Evolutionary conservation across 441 rosid species (phyloP).

Genomic region (Populus tomentosa): DNA sequence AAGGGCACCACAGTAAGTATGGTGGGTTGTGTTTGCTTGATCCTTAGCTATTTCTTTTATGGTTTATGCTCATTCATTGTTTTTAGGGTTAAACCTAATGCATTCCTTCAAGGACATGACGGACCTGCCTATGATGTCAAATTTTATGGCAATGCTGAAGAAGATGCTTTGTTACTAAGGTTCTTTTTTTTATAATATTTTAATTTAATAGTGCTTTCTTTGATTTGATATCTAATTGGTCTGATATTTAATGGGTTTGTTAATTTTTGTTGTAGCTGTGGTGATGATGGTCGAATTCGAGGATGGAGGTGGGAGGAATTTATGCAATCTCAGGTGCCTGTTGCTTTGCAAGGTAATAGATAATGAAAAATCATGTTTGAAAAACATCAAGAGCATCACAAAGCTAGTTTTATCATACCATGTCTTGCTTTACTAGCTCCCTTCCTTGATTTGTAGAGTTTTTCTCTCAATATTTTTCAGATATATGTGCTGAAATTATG

Average conservation of each 20-base stretch:
- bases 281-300: slow-evolving; percentile 86
- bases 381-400: no score
- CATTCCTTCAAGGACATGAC: slow-evolving; percentile 64
- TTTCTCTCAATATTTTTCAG: no score
- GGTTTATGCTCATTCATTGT: slow-evolving; percentile 16
- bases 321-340: slow-evolving; percentile 35
- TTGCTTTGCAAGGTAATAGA: slow-evolving; percentile 45
- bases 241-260: neutral
- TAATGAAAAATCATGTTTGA: neutral
- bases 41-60: neutral
- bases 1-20: no score
- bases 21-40: neutral
- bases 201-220: neutral
- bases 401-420: no score
- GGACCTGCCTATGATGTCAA: slow-evolving; percentile 91
- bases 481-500: no score
- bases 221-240: neutral
- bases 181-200: slow-evolving; percentile 14
- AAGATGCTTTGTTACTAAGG: slow-evolving; percentile 67
- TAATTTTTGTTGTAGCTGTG: slow-evolving; percentile 51
- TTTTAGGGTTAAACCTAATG: slow-evolving; percentile 47
- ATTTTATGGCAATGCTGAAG: slow-evolving; percentile 66
- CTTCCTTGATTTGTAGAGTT: no score
- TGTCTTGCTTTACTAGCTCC: no score
- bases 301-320: slow-evolving; percentile 92